Evolutionary conservation across 345 rosid species (phyloP).

Genomic region (Kandelia obovata): DNA sequence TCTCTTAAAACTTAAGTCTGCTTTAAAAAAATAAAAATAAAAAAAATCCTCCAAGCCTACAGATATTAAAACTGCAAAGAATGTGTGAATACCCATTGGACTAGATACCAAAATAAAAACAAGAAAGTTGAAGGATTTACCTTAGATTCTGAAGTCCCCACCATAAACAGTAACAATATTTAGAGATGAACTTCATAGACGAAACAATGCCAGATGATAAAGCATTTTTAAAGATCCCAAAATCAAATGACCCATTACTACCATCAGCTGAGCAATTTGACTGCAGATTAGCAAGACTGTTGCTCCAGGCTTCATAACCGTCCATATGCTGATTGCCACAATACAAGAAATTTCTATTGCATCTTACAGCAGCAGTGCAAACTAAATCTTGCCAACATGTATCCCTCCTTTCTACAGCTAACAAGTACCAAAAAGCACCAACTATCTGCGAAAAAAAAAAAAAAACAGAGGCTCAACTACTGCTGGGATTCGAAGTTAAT

Average conservation of each 20-base stretch:
- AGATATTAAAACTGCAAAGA: too few species aligned
- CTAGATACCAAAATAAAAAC: too few species aligned
- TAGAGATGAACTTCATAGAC: slow-evolving; percentile 68
- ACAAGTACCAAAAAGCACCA: slow-evolving; percentile 90
- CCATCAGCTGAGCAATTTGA: slow-evolving; percentile 30
- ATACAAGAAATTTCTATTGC: slow-evolving; percentile 53
- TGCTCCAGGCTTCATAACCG: slow-evolving; percentile 53
- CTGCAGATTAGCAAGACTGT: slow-evolving; percentile 29
- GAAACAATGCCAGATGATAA: slow-evolving; percentile 68
- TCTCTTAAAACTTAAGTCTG: too few species aligned
- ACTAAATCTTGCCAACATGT: slow-evolving; percentile 60
- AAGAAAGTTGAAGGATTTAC: slow-evolving; percentile 25
- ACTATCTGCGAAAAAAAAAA: slow-evolving; percentile 51
- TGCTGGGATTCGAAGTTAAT: background rate
- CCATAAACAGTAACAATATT: slow-evolving; percentile 88
- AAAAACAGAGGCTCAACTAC: background rate
- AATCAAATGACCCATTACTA: slow-evolving; percentile 55
- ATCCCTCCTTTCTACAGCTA: slow-evolving; percentile 79
- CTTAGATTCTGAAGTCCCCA: slow-evolving; percentile 99
- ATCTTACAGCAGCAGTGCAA: slow-evolving; percentile 30
- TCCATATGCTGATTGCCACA: slow-evolving; percentile 57
- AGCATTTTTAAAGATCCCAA: slow-evolving; percentile 67
- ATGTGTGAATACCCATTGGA: too few species aligned
- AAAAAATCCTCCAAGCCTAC: too few species aligned
- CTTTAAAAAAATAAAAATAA: too few species aligned